A percentile compares a stretch with the other conserved stretches of the same genome.
These are phyloP conservation scores for Linum trigynum DNA, from an alignment of 345 rosid species.

Conservation along the genomic window DNA sequence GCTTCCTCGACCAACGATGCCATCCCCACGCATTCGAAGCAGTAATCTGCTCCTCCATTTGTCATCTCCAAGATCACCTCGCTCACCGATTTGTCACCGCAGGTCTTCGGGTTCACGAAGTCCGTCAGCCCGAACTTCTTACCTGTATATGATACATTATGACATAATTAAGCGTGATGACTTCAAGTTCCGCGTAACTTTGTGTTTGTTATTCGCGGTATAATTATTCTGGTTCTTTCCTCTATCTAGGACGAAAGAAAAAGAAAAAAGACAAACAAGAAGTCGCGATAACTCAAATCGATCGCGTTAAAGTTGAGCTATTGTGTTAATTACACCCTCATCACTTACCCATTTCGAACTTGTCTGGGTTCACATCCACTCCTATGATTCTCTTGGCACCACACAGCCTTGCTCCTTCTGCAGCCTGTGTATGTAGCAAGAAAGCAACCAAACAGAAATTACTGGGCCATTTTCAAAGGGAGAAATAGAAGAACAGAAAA, in stretches of 20 bases:
- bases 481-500: background rate
- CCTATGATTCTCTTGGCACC: conserved; percentile 78
- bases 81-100: conserved; percentile 40
- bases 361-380: conserved; percentile 51
- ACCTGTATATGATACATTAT: conserved; percentile 24
- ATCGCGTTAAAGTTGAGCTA: no score
- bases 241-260: background rate
- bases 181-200: no score
- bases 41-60: conserved; percentile 71
- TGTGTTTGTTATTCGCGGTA: no score
- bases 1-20: conserved; percentile 55
- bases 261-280: background rate
- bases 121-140: conserved; percentile 68
- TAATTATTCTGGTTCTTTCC: no score
- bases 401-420: conserved; percentile 70
- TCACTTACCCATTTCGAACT: conserved; percentile 57
- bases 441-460: background rate
- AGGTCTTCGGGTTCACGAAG: conserved; percentile 43
- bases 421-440: conserved; percentile 42
- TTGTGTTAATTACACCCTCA: background rate
- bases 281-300: background rate
- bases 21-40: conserved; percentile 68
- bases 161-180: no score
- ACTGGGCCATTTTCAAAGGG: background rate
- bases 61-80: conserved; percentile 61